Evolutionary conservation across 1,284 basidiomycete genomes (phyloP).

Genomic region (Heterobasidion parviporum): DNA sequence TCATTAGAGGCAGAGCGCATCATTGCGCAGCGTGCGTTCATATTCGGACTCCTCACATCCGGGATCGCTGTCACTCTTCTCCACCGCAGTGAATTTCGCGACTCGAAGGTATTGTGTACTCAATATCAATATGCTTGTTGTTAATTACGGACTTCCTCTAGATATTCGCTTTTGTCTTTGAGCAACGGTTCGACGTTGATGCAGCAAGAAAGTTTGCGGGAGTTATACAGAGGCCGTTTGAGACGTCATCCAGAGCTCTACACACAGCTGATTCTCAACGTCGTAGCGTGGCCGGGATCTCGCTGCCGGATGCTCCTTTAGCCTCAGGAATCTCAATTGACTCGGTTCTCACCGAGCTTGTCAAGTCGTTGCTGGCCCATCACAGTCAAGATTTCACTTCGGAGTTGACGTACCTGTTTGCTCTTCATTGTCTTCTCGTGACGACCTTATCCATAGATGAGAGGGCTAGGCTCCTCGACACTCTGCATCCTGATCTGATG

Average conservation of each 20-base stretch:
- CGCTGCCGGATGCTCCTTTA: background rate
- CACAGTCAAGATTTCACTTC: conserved; percentile 3
- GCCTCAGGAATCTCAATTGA: background rate
- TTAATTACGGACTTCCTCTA: conserved; percentile 11
- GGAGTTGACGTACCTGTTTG: conserved; percentile 26
- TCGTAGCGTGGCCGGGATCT: background rate
- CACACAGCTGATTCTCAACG: conserved; percentile 3
- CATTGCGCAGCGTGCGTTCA: conserved; percentile 39
- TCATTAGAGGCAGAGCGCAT: conserved; percentile 21
- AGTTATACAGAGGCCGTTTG: conserved; percentile 15
- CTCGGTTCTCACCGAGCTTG: background rate
- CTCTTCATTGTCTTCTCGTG: conserved; percentile 36
- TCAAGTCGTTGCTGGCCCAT: conserved; percentile 1
- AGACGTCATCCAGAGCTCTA: conserved; percentile 8
- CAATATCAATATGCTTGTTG: no score
- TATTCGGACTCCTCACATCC: conserved; percentile 36
- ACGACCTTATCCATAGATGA: conserved; percentile 32
- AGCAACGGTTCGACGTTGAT: conserved; percentile 22
- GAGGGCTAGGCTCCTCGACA: conserved; percentile 27
- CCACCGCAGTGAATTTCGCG: conserved; percentile 44
- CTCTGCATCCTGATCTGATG: conserved; percentile 22
- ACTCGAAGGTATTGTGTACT: conserved; percentile 41
- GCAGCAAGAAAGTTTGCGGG: conserved; percentile 8
- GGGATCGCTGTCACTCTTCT: conserved; percentile 46
- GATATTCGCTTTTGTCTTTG: conserved; percentile 40